Evolutionary conservation across 352 stramenopile species (phyloP), one percentile per base, ranked within the genome.

Genomic region (Phytophthora ohioensis): DNA sequence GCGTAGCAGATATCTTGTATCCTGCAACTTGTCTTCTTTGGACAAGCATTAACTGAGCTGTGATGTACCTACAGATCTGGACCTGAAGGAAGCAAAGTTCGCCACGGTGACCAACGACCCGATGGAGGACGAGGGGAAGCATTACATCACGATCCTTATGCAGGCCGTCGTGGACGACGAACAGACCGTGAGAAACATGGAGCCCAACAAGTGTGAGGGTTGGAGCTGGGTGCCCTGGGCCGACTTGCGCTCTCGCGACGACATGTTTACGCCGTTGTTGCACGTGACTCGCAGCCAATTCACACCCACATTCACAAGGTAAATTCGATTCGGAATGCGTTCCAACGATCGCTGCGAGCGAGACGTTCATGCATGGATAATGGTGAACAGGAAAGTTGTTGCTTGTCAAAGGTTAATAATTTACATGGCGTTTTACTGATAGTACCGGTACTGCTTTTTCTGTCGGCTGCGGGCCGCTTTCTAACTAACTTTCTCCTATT

Each of bases 121-220:
- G 6, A 95, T 94, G 86, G 75, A 91, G 63, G 77, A 91, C 57
- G 84, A 94, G 63, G 80, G 68, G 64, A 94, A 93, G 61, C 88
- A 95, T 71, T 95, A 94, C 76, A 92, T 94, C 57, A 95, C 88
- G 45, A 91, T 95, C 65, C 85, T 94, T 54, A 91, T 93, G 82
- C 84, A 93, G 51, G 85, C 87, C 3, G 57, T 57, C 3, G 81
- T 95, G 39, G 64, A 73, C n/a, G 60, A 76, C 31, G 66, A 68
- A 35, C 84, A 93, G 62, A 74, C 71, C 32, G 67, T 85, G 34
- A 68, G 69, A 46, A 92, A 92, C 74, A 94, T 94, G 86, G 88
- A 95, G 74, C 86, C 87, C 1, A 58, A 90, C 80, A 95, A 95
- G 70, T 95, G 88, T 66, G 85, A 89, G 45, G 86, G 86, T 51